A percentile compares a stretch with the other conserved stretches of the same genome.
phyloP scores from a whole-genome alignment of 208 protist species.

The Herpetomonas tarakana region DNA sequence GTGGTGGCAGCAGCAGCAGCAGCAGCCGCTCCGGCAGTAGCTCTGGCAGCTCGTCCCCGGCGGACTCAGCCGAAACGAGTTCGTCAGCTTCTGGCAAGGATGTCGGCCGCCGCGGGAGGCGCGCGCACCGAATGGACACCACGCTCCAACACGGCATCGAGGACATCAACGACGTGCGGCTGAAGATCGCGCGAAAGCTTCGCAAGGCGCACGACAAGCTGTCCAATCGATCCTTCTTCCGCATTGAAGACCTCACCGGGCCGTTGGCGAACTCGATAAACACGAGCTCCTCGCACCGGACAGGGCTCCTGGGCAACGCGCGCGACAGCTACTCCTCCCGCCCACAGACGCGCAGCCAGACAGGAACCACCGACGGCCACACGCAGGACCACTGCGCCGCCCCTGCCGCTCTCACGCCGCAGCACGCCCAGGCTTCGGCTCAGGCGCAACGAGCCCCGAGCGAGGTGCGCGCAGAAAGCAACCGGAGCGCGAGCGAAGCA shows the following conservation, averaged over 20 bases:
- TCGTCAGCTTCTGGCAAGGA: too few species aligned
- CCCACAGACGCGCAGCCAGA: neutral
- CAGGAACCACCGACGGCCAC: neutral
- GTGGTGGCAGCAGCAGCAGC: too few species aligned
- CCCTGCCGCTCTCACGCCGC: too few species aligned
- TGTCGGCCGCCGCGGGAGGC: too few species aligned
- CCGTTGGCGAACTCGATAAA: neutral
- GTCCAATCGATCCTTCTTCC: conserved; percentile 52
- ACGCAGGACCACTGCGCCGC: too few species aligned
- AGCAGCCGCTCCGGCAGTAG: neutral
- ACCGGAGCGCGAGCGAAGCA: too few species aligned
- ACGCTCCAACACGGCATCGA: neutral
- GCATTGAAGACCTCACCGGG: conserved; percentile 31
- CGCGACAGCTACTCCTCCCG: neutral
- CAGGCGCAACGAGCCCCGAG: too few species aligned
- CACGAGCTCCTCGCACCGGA: neutral
- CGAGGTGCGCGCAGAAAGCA: too few species aligned
- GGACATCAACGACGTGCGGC: neutral
- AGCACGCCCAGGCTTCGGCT: too few species aligned
- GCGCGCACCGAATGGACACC: too few species aligned
- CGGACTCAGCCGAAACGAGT: too few species aligned
- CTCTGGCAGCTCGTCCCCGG: too few species aligned
- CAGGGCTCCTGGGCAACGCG: neutral
- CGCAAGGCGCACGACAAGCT: conserved; percentile 8
- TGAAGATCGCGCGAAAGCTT: neutral